These are phyloP conservation scores for Rhazya stricta DNA, from an alignment of 257 asterid genomes.

Conservation along the genomic window DNA sequence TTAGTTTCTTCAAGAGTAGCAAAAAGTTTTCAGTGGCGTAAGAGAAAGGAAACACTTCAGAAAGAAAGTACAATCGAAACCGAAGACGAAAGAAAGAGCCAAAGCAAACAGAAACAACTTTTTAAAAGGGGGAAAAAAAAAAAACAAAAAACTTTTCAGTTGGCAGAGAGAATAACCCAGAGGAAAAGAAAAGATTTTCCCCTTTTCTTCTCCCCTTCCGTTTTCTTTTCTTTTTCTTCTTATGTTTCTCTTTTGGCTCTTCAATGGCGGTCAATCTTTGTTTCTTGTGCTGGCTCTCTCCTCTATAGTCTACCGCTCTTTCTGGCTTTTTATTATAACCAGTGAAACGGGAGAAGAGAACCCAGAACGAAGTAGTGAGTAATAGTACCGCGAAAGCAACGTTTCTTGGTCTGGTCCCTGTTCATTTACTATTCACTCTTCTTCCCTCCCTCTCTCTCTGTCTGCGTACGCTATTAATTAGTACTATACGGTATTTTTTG, in stretches of 20 bases:
- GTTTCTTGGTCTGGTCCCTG: conserved; percentile 34
- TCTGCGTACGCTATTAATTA: conserved; percentile 15
- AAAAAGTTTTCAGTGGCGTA: conserved; percentile 10
- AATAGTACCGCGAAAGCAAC: conserved; percentile 32
- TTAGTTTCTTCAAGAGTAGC: neutral
- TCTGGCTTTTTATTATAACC: conserved; percentile 21
- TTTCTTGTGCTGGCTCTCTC: conserved; percentile 8
- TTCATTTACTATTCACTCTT: conserved; percentile 11
- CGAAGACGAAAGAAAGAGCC: conserved; percentile 1
- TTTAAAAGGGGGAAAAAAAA: too few relatives aligned
- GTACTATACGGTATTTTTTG: neutral
- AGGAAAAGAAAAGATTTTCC: neutral
- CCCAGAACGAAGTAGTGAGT: conserved; percentile 14
- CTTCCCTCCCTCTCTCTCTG: neutral
- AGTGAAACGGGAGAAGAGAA: neutral
- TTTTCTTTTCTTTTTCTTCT: neutral
- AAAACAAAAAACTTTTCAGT: neutral
- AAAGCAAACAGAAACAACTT: conserved; percentile 4
- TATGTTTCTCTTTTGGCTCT: neutral
- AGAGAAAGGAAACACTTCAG: conserved; percentile 9
- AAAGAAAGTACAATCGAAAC: conserved; percentile 4
- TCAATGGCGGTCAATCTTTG: conserved; percentile 42
- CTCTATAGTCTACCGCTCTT: conserved; percentile 20
- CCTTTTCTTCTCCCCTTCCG: neutral
- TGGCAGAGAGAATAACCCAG: conserved; percentile 11